Conservation (phyloP, 441 rosid genomes). For the Pelargonium fulgidum region DNA sequence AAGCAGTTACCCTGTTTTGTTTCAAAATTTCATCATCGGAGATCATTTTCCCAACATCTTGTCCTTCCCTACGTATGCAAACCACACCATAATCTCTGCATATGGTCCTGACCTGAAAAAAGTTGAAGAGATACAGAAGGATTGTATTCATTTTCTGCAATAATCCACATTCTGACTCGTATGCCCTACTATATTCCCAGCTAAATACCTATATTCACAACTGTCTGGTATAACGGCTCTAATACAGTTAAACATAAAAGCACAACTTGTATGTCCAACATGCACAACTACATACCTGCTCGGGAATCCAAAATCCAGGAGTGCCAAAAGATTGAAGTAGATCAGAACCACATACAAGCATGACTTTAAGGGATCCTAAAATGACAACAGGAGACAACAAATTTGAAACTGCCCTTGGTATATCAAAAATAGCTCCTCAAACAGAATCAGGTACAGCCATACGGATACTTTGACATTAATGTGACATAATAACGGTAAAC, state of each 20-base stretch:
- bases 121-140: not conserved
- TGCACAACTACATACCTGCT: slow-evolving; percentile 43
- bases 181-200: too few relatives aligned
- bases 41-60: slow-evolving; percentile 53
- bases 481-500: too few relatives aligned
- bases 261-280: not conserved
- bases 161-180: not conserved
- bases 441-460: too few relatives aligned
- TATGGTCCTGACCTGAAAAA: slow-evolving; percentile 48
- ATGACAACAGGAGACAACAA: slow-evolving; percentile 7
- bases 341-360: slow-evolving; percentile 95
- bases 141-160: not conserved
- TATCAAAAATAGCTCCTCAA: too few relatives aligned
- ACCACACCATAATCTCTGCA: slow-evolving; percentile 71
- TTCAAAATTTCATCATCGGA: slow-evolving; percentile 42
- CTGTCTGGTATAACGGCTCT: not conserved
- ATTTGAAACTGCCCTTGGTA: slow-evolving; percentile 1
- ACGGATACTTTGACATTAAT: too few relatives aligned
- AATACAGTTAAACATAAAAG: not conserved
- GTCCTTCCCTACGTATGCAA: slow-evolving; percentile 80
- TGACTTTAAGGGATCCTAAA: slow-evolving; percentile 59
- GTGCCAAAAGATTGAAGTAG: slow-evolving; percentile 63
- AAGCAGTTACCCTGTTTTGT: slow-evolving; percentile 40
- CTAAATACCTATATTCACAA: not conserved
- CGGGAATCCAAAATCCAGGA: slow-evolving; percentile 82